Evolutionary conservation across 805 yeast genomes (phyloP).

Genomic region (Hanseniaspora pseudoguilliermondii): DNA sequence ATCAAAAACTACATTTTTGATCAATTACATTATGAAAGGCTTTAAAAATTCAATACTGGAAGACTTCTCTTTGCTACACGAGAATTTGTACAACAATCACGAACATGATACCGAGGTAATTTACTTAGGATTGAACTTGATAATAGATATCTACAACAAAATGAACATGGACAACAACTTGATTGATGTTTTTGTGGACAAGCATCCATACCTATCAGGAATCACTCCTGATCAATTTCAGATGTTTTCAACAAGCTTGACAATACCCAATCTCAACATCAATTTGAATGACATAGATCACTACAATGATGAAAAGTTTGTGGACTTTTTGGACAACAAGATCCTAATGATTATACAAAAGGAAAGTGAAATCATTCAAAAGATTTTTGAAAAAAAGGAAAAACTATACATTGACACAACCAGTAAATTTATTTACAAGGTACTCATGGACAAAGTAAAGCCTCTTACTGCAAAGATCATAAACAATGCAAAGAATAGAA

Average conservation of each 20-base stretch:
- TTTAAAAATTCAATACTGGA: constrained; percentile 2
- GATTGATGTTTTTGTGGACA: constrained; percentile 4
- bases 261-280: background rate
- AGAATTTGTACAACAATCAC: constrained; percentile 1
- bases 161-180: background rate
- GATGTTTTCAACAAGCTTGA: background rate
- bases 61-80: constrained; percentile 5
- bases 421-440: background rate
- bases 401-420: background rate
- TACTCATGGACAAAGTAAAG: background rate
- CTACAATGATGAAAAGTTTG: constrained; percentile 5
- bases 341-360: background rate
- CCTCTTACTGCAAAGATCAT: background rate
- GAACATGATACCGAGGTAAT: constrained; percentile 6
- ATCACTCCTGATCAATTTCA: background rate
- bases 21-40: background rate
- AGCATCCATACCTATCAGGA: background rate
- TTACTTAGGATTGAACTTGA: constrained; percentile 2
- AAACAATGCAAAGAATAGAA: background rate
- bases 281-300: background rate
- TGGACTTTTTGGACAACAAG: background rate
- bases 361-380: constrained; percentile 6
- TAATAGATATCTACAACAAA: constrained; percentile 1
- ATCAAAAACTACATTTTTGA: background rate
- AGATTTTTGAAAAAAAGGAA: background rate